Conservation (phyloP, 2,329 filamentous ascomycete genomes). For the Scolecobasidium constrictum region DNA sequence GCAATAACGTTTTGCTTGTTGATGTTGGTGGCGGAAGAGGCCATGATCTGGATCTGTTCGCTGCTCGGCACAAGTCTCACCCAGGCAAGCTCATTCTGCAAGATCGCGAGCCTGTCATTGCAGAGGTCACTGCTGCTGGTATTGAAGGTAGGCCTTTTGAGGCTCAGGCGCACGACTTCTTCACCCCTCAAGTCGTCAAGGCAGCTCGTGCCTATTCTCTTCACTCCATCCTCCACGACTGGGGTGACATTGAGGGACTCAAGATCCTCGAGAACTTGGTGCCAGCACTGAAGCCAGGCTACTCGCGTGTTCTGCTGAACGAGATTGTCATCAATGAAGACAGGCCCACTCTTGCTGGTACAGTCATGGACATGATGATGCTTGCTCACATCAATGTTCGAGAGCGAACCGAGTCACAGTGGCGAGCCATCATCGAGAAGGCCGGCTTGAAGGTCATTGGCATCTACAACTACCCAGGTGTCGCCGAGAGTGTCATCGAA, state of each 20-base stretch:
- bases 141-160: background rate
- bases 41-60: background rate
- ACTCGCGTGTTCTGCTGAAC: slow-evolving; percentile 21
- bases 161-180: slow-evolving; percentile 8
- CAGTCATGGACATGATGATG: slow-evolving; percentile 29
- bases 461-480: background rate
- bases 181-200: slow-evolving; percentile 13
- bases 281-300: slow-evolving; percentile 18
- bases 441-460: slow-evolving; percentile 19
- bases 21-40: background rate
- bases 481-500: slow-evolving; percentile 2
- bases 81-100: background rate
- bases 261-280: slow-evolving; percentile 17
- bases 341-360: slow-evolving; percentile 17
- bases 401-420: slow-evolving; percentile 28
- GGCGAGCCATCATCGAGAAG: slow-evolving; percentile 22
- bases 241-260: slow-evolving; percentile 17
- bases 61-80: background rate
- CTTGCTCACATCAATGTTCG: slow-evolving; percentile 19
- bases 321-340: slow-evolving; percentile 22
- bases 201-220: slow-evolving; percentile 10
- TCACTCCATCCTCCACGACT: slow-evolving; percentile 20
- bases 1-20: background rate
- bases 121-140: background rate
- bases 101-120: background rate